phyloP scores from a whole-genome alignment of 169 alveolate genomes.

The Eimeria maxima region DNA sequence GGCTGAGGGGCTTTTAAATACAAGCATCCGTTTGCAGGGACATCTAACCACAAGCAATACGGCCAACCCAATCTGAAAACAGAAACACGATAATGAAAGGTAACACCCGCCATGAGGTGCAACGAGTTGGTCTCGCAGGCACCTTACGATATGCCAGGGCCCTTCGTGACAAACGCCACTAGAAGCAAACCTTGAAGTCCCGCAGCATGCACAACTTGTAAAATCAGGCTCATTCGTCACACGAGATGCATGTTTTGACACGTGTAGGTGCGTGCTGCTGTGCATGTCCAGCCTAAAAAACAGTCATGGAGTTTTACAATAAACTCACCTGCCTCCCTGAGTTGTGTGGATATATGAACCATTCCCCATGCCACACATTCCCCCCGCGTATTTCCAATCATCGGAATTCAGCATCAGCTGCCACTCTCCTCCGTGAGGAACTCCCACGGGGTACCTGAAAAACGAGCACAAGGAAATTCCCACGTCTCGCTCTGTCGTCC shows the following conservation, averaged over 20 bases:
- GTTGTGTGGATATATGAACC: slow-evolving; percentile 82
- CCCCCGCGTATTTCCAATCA: slow-evolving; percentile 89
- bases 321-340: slow-evolving; percentile 86
- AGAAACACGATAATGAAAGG: neutral
- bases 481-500: neutral
- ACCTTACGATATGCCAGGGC: neutral
- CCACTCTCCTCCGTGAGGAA: slow-evolving; percentile 89
- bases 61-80: slow-evolving; percentile 87
- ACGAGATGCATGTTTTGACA: no score
- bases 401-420: slow-evolving; percentile 87
- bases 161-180: neutral
- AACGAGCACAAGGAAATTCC: neutral
- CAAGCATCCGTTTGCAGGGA: slow-evolving; percentile 86
- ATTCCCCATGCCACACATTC: slow-evolving; percentile 87
- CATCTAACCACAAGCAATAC: slow-evolving; percentile 87
- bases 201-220: neutral
- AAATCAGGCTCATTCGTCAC: neutral
- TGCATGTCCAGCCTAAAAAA: no score
- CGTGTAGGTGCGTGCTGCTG: neutral
- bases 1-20: slow-evolving; percentile 83
- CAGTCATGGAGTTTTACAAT: neutral
- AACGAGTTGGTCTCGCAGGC: neutral
- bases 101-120: neutral
- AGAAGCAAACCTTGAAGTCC: neutral
- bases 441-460: slow-evolving; percentile 88